Conservation (phyloP, 805 yeast genomes). For the Candida railenensis region DNA sequence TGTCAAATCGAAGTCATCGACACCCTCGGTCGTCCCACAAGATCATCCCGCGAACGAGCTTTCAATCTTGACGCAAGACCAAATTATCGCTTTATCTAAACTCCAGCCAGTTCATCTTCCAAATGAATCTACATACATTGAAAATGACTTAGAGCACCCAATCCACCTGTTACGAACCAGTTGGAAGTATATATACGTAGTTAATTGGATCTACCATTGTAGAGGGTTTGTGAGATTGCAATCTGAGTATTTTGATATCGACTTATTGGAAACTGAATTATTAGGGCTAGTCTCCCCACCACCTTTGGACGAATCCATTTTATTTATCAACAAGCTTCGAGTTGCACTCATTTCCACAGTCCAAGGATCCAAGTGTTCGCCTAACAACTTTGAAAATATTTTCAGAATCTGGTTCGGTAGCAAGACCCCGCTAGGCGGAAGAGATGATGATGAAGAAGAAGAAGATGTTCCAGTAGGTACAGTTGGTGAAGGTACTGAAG, state of each 20-base stretch:
- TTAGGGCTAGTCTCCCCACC: slow-evolving; percentile 34
- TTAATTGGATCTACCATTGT: slow-evolving; percentile 58
- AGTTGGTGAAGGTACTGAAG: neutral
- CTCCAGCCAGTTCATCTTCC: slow-evolving; percentile 20
- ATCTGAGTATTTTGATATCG: slow-evolving; percentile 55
- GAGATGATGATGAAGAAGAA: slow-evolving; percentile 18
- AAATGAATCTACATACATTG: slow-evolving; percentile 11
- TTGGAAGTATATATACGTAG: slow-evolving; percentile 25
- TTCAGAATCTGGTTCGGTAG: slow-evolving; percentile 34
- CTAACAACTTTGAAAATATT: slow-evolving; percentile 31
- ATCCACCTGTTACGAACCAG: slow-evolving; percentile 15
- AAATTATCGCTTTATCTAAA: slow-evolving; percentile 15
- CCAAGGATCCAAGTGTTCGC: slow-evolving; percentile 33
- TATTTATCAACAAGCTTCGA: slow-evolving; percentile 45
- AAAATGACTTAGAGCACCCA: slow-evolving; percentile 6
- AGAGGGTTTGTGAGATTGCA: slow-evolving; percentile 51
- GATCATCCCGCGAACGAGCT: slow-evolving; percentile 11
- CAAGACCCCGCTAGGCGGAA: slow-evolving; percentile 31
- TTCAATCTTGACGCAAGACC: slow-evolving; percentile 17
- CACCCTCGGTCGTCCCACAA: slow-evolving; percentile 4
- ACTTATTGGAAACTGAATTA: slow-evolving; percentile 61
- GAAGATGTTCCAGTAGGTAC: slow-evolving; percentile 16
- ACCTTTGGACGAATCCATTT: slow-evolving; percentile 30
- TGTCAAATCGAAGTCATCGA: slow-evolving; percentile 8
- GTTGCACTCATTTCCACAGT: slow-evolving; percentile 39